phyloP scores from a whole-genome alignment of 176 grass and related monocot genomes.

The Thinopyrum elongatum region DNA sequence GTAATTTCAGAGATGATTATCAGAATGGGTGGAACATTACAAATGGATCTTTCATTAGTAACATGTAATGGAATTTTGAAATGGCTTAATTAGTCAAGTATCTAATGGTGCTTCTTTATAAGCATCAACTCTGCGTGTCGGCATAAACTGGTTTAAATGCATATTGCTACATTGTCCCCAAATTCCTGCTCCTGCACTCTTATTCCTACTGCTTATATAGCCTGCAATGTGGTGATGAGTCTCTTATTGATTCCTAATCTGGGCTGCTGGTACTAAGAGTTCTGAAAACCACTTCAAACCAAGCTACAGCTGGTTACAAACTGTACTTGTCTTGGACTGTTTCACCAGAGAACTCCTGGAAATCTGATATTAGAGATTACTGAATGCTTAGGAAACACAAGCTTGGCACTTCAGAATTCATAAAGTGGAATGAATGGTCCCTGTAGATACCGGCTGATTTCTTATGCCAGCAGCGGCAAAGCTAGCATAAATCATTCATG shows the following conservation, averaged over 20 bases:
- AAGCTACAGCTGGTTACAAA: background rate
- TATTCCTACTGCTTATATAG: conserved; percentile 16
- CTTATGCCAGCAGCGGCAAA: background rate
- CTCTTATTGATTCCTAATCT: background rate
- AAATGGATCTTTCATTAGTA: background rate
- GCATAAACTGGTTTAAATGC: background rate
- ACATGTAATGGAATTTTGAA: background rate
- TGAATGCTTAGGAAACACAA: background rate
- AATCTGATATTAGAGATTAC: conserved; percentile 5
- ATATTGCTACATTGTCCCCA: background rate
- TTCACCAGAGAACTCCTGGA: background rate
- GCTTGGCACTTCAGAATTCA: background rate
- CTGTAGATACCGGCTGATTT: background rate
- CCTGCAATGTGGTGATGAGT: background rate
- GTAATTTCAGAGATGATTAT: conserved; percentile 4
- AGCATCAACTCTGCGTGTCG: background rate
- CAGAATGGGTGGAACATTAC: conserved; percentile 6
- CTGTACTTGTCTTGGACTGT: background rate
- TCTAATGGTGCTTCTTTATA: background rate
- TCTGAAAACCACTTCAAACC: background rate
- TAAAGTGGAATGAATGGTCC: background rate
- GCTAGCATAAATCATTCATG: background rate
- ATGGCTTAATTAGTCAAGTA: background rate
- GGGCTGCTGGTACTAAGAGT: background rate
- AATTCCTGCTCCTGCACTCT: background rate